Evolutionary conservation across 2,329 filamentous ascomycete genomes (phyloP).

Genomic region (Cytospora leucostoma): DNA sequence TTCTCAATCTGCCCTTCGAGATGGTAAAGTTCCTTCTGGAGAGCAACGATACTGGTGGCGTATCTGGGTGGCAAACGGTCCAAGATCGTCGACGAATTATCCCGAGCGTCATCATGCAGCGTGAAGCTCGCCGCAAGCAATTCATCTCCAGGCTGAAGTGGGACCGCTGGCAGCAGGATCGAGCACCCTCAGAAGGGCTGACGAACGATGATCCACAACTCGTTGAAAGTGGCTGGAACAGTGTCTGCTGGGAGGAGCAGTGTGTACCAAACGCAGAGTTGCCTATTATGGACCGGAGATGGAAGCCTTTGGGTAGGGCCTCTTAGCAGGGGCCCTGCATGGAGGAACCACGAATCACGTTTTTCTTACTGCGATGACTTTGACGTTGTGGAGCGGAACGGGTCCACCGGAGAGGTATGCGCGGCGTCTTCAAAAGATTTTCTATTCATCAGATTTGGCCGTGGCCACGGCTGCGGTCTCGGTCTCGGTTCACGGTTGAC

Average conservation of each 20-base stretch:
- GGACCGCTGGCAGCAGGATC: conserved; percentile 14
- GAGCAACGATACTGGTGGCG: conserved; percentile 55
- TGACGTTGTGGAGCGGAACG: conserved; percentile 9
- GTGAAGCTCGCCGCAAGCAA: conserved; percentile 56
- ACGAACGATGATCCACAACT: conserved; percentile 41
- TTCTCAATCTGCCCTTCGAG: conserved; percentile 70
- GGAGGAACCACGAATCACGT: not conserved
- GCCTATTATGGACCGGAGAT: conserved; percentile 47
- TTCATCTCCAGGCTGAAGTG: conserved; percentile 16
- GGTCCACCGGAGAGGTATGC: not conserved
- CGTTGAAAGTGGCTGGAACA: conserved; percentile 47
- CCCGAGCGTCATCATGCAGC: conserved; percentile 54
- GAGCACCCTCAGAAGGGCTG: conserved; percentile 33
- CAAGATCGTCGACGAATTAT: conserved; percentile 52
- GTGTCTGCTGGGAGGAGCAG: conserved; percentile 52
- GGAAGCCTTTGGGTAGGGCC: conserved; percentile 41
- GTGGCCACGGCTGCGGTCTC: conserved; percentile 20
- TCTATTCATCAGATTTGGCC: conserved; percentile 13
- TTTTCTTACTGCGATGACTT: conserved; percentile 3
- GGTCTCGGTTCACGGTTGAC: conserved; percentile 22
- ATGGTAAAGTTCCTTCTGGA: conserved; percentile 67
- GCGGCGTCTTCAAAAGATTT: conserved; percentile 22
- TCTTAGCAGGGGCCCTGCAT: conserved; percentile 9
- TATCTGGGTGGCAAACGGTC: conserved; percentile 52
- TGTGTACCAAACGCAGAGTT: conserved; percentile 43